Conservation (phyloP, 495 filamentous ascomycete species). For the Podospora anserina region DNA sequence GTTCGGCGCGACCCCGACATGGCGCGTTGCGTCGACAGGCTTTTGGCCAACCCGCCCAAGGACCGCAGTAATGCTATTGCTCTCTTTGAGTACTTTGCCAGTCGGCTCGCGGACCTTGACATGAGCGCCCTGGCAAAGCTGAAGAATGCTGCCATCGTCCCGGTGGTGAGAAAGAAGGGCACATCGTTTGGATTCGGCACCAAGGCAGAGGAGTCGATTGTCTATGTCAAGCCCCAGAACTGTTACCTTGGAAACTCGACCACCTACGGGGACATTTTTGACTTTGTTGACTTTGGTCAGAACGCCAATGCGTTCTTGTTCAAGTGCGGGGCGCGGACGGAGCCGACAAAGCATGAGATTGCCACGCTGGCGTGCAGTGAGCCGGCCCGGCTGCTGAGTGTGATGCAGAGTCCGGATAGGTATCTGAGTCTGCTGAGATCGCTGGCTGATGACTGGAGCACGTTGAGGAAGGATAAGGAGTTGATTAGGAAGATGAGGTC, state of each 20-base stretch:
- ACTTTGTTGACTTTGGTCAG: constrained; percentile 89
- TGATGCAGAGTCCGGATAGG: constrained; percentile 74
- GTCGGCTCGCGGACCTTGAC: constrained; percentile 66
- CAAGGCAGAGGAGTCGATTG: constrained; percentile 28
- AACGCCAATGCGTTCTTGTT: constrained; percentile 86
- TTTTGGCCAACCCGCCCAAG: constrained; percentile 67
- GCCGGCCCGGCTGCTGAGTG: constrained; percentile 72
- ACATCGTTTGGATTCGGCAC: constrained; percentile 12
- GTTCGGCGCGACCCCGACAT: constrained; percentile 78
- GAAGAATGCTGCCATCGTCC: constrained; percentile 64
- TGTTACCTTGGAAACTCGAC: constrained; percentile 75
- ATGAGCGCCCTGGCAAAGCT: constrained; percentile 57
- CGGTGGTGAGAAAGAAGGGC: constrained; percentile 50
- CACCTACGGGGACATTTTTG: constrained; percentile 83
- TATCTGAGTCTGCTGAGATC: constrained; percentile 78
- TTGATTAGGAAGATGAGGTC: constrained; percentile 71
- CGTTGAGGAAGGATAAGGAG: constrained; percentile 71
- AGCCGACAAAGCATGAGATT: constrained; percentile 82
- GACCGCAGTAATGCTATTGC: constrained; percentile 60
- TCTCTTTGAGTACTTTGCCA: constrained; percentile 79
- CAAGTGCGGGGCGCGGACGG: constrained; percentile 80
- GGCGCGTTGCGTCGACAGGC: constrained; percentile 62
- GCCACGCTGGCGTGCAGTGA: constrained; percentile 73
- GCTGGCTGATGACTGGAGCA: constrained; percentile 64
- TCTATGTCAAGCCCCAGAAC: constrained; percentile 56